phyloP scores from a whole-genome alignment of 2,329 filamentous ascomycete species.

The Phaeophleospora eucalypticola region DNA sequence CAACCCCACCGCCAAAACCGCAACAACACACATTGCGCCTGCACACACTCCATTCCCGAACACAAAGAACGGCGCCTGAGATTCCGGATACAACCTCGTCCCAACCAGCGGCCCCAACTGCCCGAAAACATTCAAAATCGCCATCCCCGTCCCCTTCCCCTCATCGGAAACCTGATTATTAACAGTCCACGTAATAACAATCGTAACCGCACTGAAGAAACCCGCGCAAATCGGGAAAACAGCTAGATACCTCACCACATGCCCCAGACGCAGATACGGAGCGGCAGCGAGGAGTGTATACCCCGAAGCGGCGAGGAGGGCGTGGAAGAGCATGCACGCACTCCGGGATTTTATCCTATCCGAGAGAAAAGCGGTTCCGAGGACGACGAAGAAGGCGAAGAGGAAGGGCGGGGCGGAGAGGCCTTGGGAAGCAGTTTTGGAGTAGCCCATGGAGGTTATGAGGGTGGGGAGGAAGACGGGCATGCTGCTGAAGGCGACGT shows the following conservation, averaged over 20 bases:
- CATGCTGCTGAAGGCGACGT: slow-evolving; percentile 82
- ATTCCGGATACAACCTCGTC: slow-evolving; percentile 52
- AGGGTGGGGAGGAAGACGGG: slow-evolving; percentile 78
- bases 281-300: slow-evolving; percentile 46
- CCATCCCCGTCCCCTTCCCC: slow-evolving; percentile 71
- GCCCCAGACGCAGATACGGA: slow-evolving; percentile 30
- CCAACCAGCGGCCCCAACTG: slow-evolving; percentile 67
- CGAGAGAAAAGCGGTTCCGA: slow-evolving; percentile 67
- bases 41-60: slow-evolving; percentile 51
- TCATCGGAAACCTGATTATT: slow-evolving; percentile 73
- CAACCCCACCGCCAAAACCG: slow-evolving; percentile 40
- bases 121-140: slow-evolving; percentile 74
- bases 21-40: slow-evolving; percentile 47
- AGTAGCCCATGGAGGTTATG: slow-evolving; percentile 62
- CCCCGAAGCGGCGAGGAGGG: slow-evolving; percentile 58
- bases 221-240: slow-evolving; percentile 75
- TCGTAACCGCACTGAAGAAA: slow-evolving; percentile 78
- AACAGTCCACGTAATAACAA: slow-evolving; percentile 83
- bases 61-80: slow-evolving; percentile 47
- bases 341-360: slow-evolving; percentile 63
- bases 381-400: slow-evolving; percentile 65
- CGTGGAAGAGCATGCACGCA: slow-evolving; percentile 63
- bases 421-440: slow-evolving; percentile 64
- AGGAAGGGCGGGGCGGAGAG: slow-evolving; percentile 80
- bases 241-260: slow-evolving; percentile 60